Evolutionary conservation across 257 asterid species (phyloP).

Genomic region (Jasminum sambac): DNA sequence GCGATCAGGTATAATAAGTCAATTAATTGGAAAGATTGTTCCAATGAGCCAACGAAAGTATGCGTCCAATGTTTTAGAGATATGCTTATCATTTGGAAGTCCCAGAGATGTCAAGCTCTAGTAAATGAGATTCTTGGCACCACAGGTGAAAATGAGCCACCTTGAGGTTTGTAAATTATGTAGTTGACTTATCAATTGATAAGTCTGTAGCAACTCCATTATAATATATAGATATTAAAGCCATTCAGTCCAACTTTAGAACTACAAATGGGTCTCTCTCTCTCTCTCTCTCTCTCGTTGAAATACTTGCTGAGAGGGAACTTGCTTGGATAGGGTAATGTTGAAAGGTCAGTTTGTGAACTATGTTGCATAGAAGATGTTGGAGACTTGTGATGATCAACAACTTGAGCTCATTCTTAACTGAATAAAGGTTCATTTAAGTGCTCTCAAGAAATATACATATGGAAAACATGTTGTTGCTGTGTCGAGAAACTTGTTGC

Average conservation of each 20-base stretch:
- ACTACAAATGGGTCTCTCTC: too few relatives aligned
- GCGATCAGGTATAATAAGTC: slow-evolving; percentile 54
- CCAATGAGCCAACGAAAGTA: slow-evolving; percentile 89
- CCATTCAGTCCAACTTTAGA: neutral
- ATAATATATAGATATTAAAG: neutral
- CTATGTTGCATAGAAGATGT: slow-evolving; percentile 89
- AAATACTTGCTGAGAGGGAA: neutral
- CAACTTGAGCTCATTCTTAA: slow-evolving; percentile 67
- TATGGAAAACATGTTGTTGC: slow-evolving; percentile 88
- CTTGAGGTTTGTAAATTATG: slow-evolving; percentile 62
- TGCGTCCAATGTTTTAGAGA: slow-evolving; percentile 88
- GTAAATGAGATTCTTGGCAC: slow-evolving; percentile 83
- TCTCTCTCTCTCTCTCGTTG: neutral
- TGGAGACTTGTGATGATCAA: slow-evolving; percentile 80
- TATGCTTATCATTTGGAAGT: slow-evolving; percentile 73
- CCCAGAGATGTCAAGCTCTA: slow-evolving; percentile 63
- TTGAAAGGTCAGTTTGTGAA: slow-evolving; percentile 87
- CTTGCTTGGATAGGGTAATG: slow-evolving; percentile 45
- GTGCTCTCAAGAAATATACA: slow-evolving; percentile 73
- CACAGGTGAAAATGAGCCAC: slow-evolving; percentile 76
- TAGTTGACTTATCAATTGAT: neutral
- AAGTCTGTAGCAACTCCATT: neutral
- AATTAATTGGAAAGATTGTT: slow-evolving; percentile 69
- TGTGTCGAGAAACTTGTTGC: slow-evolving; percentile 94
- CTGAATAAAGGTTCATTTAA: slow-evolving; percentile 73